Percentiles rank a stretch among this genome's conserved stretches.
Evolutionary conservation across 345 rosid genomes (phyloP).

Genomic region (Ailanthus altissimus): DNA sequence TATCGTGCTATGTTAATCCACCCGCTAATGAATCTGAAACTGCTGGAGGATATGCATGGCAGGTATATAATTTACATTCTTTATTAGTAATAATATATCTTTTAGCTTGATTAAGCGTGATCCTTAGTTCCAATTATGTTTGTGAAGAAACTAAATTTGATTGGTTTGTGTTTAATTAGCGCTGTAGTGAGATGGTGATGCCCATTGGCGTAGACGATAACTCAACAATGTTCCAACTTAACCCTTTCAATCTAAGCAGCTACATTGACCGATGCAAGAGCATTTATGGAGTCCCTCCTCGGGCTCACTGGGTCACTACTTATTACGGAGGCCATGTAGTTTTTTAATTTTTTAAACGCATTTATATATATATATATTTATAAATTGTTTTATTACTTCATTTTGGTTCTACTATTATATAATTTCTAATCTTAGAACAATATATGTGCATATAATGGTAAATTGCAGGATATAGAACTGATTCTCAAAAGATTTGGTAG

Average conservation of each 20-base stretch:
- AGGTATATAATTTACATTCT: constrained; percentile 31
- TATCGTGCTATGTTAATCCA: constrained; percentile 15
- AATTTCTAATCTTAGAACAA: no score
- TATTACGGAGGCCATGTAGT: constrained; percentile 55
- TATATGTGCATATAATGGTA: no score
- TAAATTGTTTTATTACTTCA: no score
- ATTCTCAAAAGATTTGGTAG: constrained; percentile 41
- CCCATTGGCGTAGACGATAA: constrained; percentile 38
- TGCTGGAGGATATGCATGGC: constrained; percentile 39
- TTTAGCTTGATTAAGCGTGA: no score
- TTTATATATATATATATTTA: no score
- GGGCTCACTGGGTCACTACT: constrained; percentile 59
- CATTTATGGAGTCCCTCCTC: constrained; percentile 36
- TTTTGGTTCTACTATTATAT: no score
- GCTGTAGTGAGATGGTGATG: constrained; percentile 57
- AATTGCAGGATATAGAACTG: constrained; percentile 43
- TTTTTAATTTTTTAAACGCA: no score
- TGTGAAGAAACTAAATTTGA: no score
- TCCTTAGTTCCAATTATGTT: background rate
- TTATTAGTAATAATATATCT: no score
- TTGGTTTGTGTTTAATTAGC: no score
- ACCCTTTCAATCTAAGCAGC: constrained; percentile 23
- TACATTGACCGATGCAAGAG: constrained; percentile 17
- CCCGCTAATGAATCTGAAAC: constrained; percentile 11
- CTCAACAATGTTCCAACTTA: constrained; percentile 40